Conservation (phyloP, 306 rosid genomes). For the Vigna mungo region DNA sequence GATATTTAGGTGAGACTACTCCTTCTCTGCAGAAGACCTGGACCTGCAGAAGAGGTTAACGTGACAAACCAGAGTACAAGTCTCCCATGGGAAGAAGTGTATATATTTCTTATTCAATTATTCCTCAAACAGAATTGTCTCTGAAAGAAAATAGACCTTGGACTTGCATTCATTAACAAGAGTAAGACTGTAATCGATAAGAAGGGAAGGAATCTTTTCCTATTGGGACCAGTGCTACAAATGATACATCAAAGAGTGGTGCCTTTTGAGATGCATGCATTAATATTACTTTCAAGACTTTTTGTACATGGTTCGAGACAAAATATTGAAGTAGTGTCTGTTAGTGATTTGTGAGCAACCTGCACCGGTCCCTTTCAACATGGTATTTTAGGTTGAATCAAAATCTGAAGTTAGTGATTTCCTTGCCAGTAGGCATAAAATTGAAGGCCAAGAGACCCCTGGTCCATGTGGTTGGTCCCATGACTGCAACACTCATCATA, state of each 20-base stretch:
- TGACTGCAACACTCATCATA: slow-evolving; percentile 43
- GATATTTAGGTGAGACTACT: slow-evolving; percentile 20
- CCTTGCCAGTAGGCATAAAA: slow-evolving; percentile 14
- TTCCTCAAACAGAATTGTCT: not conserved
- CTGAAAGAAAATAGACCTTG: slow-evolving; percentile 4
- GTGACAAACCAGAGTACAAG: not conserved
- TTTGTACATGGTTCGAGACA: slow-evolving; percentile 40
- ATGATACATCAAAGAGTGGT: slow-evolving; percentile 36
- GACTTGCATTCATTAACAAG: slow-evolving; percentile 34
- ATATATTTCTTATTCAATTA: not conserved
- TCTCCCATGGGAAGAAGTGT: not conserved
- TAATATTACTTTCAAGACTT: slow-evolving; percentile 38
- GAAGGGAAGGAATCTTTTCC: slow-evolving; percentile 52
- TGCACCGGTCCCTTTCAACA: slow-evolving; percentile 44
- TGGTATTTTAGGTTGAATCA: slow-evolving; percentile 38
- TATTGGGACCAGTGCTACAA: slow-evolving; percentile 43
- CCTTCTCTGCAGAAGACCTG: slow-evolving; percentile 37
- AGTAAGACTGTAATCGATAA: slow-evolving; percentile 24
- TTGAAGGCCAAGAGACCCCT: slow-evolving; percentile 17
- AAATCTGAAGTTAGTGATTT: slow-evolving; percentile 31
- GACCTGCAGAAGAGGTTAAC: not conserved
- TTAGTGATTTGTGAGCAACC: slow-evolving; percentile 37
- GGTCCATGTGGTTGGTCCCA: slow-evolving; percentile 44
- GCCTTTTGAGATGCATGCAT: slow-evolving; percentile 40
- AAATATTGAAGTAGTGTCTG: slow-evolving; percentile 40